phyloP scores from a whole-genome alignment of 805 yeast genomes.

The Nakazawaea anatomiae region DNA sequence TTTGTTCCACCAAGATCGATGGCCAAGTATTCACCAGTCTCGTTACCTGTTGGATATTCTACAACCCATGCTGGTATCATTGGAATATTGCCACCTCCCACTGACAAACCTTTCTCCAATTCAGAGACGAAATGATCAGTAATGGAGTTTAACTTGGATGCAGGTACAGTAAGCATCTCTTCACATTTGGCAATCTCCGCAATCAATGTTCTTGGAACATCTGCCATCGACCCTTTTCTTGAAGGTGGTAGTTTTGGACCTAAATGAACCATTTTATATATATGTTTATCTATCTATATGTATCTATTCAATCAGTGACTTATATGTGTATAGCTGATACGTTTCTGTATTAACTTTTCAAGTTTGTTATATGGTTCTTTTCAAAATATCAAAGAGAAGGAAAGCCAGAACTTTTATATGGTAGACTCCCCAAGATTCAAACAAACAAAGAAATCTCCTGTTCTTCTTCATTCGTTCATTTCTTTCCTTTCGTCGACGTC shows the following conservation, averaged over 20 bases:
- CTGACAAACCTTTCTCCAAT: slow-evolving; percentile 45
- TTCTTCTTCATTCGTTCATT: no score
- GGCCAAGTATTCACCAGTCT: slow-evolving; percentile 53
- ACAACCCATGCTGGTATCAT: slow-evolving; percentile 59
- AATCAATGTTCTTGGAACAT: slow-evolving; percentile 34
- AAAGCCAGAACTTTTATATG: no score
- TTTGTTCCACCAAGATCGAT: slow-evolving; percentile 62
- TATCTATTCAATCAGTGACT: not conserved
- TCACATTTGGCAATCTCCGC: slow-evolving; percentile 32
- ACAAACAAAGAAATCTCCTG: no score
- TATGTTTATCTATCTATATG: not conserved
- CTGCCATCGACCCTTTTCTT: slow-evolving; percentile 28
- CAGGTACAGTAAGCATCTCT: slow-evolving; percentile 34
- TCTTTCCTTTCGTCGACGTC: no score
- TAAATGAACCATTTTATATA: slow-evolving; percentile 36
- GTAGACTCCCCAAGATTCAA: no score
- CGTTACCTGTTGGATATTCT: slow-evolving; percentile 53
- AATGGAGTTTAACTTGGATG: slow-evolving; percentile 35
- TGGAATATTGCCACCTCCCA: slow-evolving; percentile 53
- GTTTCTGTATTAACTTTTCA: no score
- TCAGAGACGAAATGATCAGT: slow-evolving; percentile 46
- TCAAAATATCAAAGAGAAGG: no score
- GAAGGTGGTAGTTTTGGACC: slow-evolving; percentile 43
- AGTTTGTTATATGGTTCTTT: no score
- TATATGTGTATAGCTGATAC: no score